Conservation (phyloP, 192 early-diverging fungal genomes). For the Coemansia sp. region DNA sequence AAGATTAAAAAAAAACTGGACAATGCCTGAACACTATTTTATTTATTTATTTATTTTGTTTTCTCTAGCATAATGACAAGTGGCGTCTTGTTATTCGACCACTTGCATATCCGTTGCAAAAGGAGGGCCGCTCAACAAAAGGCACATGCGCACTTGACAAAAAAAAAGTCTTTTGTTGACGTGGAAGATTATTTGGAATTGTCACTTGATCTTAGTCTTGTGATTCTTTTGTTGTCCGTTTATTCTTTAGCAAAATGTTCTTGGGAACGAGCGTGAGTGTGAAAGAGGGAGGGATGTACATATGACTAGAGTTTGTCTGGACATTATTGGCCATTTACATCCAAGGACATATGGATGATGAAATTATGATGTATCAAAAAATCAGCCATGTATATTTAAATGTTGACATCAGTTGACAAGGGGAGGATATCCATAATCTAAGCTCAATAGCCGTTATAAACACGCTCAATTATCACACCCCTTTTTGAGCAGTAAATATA, state of each 20-base stretch:
- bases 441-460: neutral
- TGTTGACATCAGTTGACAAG: neutral
- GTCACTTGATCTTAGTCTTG: conserved; percentile 1
- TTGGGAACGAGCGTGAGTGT: conserved; percentile 1
- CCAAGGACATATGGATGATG: neutral
- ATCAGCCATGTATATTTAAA: neutral
- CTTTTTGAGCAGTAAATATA: neutral
- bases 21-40: neutral
- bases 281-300: neutral
- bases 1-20: neutral
- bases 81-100: neutral
- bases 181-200: neutral
- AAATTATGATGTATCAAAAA: neutral
- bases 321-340: neutral
- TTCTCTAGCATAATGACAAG: neutral
- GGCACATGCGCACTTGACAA: neutral
- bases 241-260: neutral
- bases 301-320: neutral
- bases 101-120: neutral
- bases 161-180: neutral
- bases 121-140: neutral
- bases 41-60: neutral
- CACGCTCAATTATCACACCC: neutral
- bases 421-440: neutral
- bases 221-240: neutral